Evolutionary conservation across 2,329 filamentous ascomycete species (phyloP).

Genomic region (Orbilia quercus): DNA sequence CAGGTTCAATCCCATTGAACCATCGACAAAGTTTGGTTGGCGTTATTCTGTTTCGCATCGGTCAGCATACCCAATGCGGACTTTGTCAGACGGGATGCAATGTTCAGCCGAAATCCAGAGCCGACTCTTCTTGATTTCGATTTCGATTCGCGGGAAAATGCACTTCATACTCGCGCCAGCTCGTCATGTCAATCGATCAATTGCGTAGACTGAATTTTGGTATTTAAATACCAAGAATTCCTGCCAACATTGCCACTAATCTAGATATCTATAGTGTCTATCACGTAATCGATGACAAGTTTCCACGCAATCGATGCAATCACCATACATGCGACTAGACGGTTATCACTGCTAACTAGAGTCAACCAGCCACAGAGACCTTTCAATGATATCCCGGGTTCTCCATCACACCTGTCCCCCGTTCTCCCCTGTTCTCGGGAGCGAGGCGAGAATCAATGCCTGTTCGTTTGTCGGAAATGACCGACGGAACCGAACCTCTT

Average conservation of each 20-base stretch:
- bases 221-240: too few species aligned
- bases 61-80: not conserved
- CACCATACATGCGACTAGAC: too few species aligned
- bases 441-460: constrained; percentile 30
- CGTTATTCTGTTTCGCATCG: constrained; percentile 1
- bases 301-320: not conserved
- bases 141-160: constrained; percentile 3
- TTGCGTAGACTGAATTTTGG: too few species aligned
- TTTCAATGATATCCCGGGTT: constrained; percentile 17
- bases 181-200: too few species aligned
- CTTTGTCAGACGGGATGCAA: not conserved
- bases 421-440: constrained; percentile 23
- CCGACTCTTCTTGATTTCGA: too few species aligned
- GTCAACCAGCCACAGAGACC: not conserved
- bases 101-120: not conserved
- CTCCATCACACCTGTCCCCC: not conserved
- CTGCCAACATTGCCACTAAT: not conserved
- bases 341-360: not conserved
- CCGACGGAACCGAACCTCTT: not conserved
- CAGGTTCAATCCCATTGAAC: not conserved
- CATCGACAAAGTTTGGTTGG: not conserved
- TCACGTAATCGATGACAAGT: not conserved
- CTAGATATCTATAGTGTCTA: not conserved
- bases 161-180: not conserved
- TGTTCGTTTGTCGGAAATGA: constrained; percentile 40